phyloP scores from a whole-genome alignment of 352 stramenopile species.

The Aphanomyces euteiches region DNA sequence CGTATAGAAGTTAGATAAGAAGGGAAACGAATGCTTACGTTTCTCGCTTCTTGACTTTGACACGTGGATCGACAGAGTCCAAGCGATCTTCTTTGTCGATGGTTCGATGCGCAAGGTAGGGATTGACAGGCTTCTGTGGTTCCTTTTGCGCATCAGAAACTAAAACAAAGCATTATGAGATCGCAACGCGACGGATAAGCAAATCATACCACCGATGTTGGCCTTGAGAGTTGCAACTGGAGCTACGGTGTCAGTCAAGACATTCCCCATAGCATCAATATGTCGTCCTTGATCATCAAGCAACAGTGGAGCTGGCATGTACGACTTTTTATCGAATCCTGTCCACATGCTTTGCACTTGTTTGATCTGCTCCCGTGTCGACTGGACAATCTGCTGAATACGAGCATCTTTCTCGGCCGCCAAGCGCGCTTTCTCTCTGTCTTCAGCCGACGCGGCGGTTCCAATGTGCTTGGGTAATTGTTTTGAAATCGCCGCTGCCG shows the following conservation, averaged over 20 bases:
- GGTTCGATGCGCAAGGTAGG: conserved; percentile 70
- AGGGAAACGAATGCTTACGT: conserved; percentile 45
- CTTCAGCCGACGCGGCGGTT: conserved; percentile 21
- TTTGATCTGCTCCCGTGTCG: conserved; percentile 79
- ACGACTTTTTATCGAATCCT: conserved; percentile 46
- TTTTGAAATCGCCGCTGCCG: conserved; percentile 69
- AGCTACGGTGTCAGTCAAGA: conserved; percentile 49
- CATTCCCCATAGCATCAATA: conserved; percentile 66
- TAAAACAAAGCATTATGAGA: background rate
- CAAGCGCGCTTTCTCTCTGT: conserved; percentile 40
- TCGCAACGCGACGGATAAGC: background rate
- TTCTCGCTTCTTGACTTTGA: conserved; percentile 73
- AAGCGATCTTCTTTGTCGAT: conserved; percentile 71
- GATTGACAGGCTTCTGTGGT: conserved; percentile 50
- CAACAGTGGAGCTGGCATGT: conserved; percentile 73
- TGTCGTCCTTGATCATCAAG: conserved; percentile 76
- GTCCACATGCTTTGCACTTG: conserved; percentile 63
- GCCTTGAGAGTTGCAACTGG: conserved; percentile 50
- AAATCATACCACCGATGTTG: conserved; percentile 39
- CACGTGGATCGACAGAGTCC: conserved; percentile 62
- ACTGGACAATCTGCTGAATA: conserved; percentile 79
- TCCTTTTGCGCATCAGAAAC: conserved; percentile 22
- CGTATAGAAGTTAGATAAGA: conserved; percentile 29
- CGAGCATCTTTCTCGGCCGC: conserved; percentile 55
- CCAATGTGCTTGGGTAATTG: conserved; percentile 6